Percentiles rank a stretch among this genome's conserved stretches.
Conservation (phyloP, 805 yeast species). For the Zygoascus biomembranicola region DNA sequence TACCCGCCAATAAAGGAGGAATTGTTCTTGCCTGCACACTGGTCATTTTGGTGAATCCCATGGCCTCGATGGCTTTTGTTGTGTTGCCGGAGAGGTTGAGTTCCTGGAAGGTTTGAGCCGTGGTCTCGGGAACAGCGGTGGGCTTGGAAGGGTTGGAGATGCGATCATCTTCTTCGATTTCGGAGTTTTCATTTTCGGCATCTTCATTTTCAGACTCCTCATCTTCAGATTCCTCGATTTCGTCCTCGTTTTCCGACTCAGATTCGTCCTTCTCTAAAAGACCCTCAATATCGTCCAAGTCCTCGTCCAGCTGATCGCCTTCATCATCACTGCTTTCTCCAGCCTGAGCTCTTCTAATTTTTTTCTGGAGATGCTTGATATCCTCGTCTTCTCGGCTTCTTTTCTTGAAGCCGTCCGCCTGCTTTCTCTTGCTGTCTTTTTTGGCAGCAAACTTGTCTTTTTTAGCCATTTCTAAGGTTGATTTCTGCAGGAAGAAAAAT, state of each 20-base stretch:
- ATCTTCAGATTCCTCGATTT: constrained; percentile 19
- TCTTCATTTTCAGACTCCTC: constrained; percentile 22
- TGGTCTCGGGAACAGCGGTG: constrained; percentile 16
- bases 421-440: constrained; percentile 1
- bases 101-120: constrained; percentile 34
- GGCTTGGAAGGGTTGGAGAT: constrained; percentile 18
- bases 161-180: constrained; percentile 23
- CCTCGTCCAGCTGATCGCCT: constrained; percentile 16
- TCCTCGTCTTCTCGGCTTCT: background rate
- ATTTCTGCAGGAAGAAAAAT: background rate
- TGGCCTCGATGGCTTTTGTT: constrained; percentile 63
- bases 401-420: background rate
- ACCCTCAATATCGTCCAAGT: constrained; percentile 17
- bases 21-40: constrained; percentile 92
- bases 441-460: background rate
- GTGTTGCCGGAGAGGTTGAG: constrained; percentile 76
- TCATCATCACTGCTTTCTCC: constrained; percentile 11
- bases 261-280: constrained; percentile 16
- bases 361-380: constrained; percentile 3
- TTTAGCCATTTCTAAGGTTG: background rate
- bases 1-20: constrained; percentile 92
- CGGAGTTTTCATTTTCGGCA: constrained; percentile 26
- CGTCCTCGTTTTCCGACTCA: constrained; percentile 21
- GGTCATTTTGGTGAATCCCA: constrained; percentile 93
- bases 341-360: constrained; percentile 3